Percentiles rank a stretch among this genome's conserved stretches.
Evolutionary conservation across 345 rosid species (phyloP).

Genomic region (Kernera saxatilis): DNA sequence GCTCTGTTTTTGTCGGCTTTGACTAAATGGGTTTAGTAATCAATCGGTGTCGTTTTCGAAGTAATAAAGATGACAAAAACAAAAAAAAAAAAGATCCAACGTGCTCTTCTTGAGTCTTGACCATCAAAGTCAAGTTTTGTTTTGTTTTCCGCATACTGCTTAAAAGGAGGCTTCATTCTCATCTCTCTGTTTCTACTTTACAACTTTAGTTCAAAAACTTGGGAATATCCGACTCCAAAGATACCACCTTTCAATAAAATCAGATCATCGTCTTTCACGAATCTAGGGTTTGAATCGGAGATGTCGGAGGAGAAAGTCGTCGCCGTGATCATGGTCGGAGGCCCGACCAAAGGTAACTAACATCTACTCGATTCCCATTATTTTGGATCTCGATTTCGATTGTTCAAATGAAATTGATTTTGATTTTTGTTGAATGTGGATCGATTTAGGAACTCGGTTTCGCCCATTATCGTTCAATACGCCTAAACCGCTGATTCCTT

Average conservation of each 20-base stretch:
- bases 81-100: not conserved
- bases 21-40: not conserved
- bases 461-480: constrained; percentile 73
- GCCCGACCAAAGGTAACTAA: constrained; percentile 72
- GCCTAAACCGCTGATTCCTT: constrained; percentile 75
- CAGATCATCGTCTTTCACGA: not conserved
- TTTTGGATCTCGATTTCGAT: not conserved
- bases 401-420: not conserved
- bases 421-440: not conserved
- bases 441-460: constrained; percentile 64
- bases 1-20: not conserved
- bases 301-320: constrained; percentile 56
- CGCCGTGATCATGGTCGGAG: constrained; percentile 91
- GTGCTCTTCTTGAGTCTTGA: not conserved
- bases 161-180: not conserved
- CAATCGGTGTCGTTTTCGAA: not conserved
- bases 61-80: not conserved
- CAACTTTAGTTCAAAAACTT: not conserved
- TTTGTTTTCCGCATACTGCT: not conserved
- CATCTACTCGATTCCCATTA: not conserved
- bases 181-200: not conserved
- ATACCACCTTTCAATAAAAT: not conserved
- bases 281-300: constrained; percentile 31
- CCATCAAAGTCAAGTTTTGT: not conserved
- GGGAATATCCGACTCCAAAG: constrained; percentile 1